Evolutionary conservation across 1,139 yeast species (phyloP).

Genomic region (Diutina siamensis): DNA sequence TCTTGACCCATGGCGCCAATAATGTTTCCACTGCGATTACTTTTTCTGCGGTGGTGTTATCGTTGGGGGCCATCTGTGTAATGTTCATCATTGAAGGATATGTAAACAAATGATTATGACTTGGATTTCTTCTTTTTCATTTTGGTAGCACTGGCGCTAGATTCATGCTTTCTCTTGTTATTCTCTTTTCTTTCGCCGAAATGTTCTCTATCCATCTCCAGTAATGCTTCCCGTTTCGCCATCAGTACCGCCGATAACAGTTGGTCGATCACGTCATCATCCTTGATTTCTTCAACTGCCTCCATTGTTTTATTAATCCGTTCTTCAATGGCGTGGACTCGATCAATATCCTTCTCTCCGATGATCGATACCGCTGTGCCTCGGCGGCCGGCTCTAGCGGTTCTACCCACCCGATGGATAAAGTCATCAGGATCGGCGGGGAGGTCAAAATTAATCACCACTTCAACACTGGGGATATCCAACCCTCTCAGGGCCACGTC

Average conservation of each 20-base stretch:
- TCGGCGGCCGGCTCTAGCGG: constrained; percentile 95
- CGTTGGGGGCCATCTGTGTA: constrained; percentile 33
- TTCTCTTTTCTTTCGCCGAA: constrained; percentile 66
- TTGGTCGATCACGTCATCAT: constrained; percentile 62
- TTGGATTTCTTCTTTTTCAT: background rate
- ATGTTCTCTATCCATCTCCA: constrained; percentile 88
- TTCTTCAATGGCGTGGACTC: constrained; percentile 79
- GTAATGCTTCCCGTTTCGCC: constrained; percentile 80
- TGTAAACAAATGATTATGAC: background rate
- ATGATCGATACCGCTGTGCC: constrained; percentile 52
- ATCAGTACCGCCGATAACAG: constrained; percentile 59
- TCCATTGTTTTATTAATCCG: constrained; percentile 72
- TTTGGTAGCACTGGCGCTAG: background rate
- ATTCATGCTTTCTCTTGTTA: constrained; percentile 36
- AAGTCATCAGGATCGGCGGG: constrained; percentile 97
- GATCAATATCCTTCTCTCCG: constrained; percentile 71
- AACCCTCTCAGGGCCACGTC: constrained; percentile 97
- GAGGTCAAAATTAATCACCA: constrained; percentile 83
- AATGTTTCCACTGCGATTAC: constrained; percentile 27
- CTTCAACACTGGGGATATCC: constrained; percentile 85
- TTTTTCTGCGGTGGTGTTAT: constrained; percentile 27
- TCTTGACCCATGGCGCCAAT: constrained; percentile 28
- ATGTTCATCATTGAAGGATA: constrained; percentile 27
- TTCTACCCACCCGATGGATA: constrained; percentile 98
- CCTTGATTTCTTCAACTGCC: constrained; percentile 57